Evolutionary conservation across 371 early-diverging fungal genomes (phyloP), one percentile per base, ranked within the genome.

Genomic region (Rhizopus microsporus): DNA sequence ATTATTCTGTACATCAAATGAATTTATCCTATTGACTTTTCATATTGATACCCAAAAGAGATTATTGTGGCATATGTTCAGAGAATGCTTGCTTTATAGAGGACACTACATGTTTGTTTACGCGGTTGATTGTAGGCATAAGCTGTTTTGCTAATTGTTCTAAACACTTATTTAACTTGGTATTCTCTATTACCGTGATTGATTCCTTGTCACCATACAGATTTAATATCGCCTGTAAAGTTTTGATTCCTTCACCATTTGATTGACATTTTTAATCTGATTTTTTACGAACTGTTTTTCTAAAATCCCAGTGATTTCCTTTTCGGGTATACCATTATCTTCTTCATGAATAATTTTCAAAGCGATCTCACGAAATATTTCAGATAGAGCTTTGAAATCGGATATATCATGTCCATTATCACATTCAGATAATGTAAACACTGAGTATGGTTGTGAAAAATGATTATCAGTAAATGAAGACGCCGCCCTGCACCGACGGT

Each of bases 331-430:
- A 47, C 12, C 12, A 29, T 31, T 2, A 31, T 47, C 30, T 47
- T 47, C 47, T 31, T 47, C 31, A 47, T 47, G 4, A 47, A 47
- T 29, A 29, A 47, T 47, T 31, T 47, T 47, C 30, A 47, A 47
- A 29, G 47, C 47, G 30, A 30, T 47, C 30, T 47, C 47, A 29
- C 47, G 47, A 31, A 47, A 47, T 29, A 47, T 31, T 47, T 47
- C 47, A 31, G 47, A 47, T 31, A 47, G 17, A 47, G 3, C 9
- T 31, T 47, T 30, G 30, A 29, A 47, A 31, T 47, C 47, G 30
- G 47, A 47, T 47, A 47, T 47, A 30, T 47, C 30, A 47, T 47
- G 47, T 7, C 47, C 47, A 30, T 47, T 47, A 30, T 47, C 30
- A 47, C 47, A 47, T 47, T 47, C 30, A 12, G 47, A 47, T 29